Percentiles rank a stretch among this genome's conserved stretches.
These are phyloP conservation scores for Rhodotorula toruloides DNA, from an alignment of 768 basidiomycete species.

Conservation along the genomic window DNA sequence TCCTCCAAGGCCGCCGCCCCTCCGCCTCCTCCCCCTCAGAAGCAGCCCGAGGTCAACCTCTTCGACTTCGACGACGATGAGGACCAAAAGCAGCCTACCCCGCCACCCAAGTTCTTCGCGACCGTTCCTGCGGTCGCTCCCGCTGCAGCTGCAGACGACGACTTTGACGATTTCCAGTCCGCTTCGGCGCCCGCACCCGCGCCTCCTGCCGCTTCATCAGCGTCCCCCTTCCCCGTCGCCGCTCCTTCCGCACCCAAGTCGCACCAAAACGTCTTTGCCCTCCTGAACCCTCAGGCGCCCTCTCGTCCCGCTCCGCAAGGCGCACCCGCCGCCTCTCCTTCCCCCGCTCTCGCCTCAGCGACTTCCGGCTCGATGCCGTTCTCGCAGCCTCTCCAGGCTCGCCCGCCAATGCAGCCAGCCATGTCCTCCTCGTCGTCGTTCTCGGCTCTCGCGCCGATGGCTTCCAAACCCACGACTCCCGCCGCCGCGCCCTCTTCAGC, in stretches of 20 bases:
- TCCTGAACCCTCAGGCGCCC: conserved; percentile 43
- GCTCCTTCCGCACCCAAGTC: conserved; percentile 12
- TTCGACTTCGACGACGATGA: conserved; percentile 74
- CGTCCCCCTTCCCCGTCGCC: background rate
- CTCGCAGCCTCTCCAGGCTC: conserved; percentile 38
- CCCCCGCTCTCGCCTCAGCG: conserved; percentile 24
- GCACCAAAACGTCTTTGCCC: conserved; percentile 45
- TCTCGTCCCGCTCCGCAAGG: conserved; percentile 36
- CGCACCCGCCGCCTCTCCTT: conserved; percentile 28
- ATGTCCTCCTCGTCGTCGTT: conserved; percentile 9
- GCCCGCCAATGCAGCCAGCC: conserved; percentile 16
- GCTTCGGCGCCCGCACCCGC: conserved; percentile 39
- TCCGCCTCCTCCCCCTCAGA: too few species aligned
- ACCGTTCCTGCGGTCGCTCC: conserved; percentile 44
- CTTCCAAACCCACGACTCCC: too few species aligned
- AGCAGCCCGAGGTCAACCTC: conserved; percentile 61
- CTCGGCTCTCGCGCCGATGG: background rate
- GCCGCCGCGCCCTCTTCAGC: conserved; percentile 5
- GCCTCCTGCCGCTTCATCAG: conserved; percentile 27
- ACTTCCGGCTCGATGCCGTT: too few species aligned
- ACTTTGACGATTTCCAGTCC: conserved; percentile 52
- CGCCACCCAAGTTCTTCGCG: conserved; percentile 39
- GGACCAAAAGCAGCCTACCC: conserved; percentile 46
- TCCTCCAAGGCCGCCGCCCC: conserved; percentile 14
- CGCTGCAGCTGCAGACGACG: conserved; percentile 43